Evolutionary conservation across 2,329 filamentous ascomycete genomes (phyloP), one percentile per base, ranked within the genome.

Genomic region (Neocucurbitaria cava): DNA sequence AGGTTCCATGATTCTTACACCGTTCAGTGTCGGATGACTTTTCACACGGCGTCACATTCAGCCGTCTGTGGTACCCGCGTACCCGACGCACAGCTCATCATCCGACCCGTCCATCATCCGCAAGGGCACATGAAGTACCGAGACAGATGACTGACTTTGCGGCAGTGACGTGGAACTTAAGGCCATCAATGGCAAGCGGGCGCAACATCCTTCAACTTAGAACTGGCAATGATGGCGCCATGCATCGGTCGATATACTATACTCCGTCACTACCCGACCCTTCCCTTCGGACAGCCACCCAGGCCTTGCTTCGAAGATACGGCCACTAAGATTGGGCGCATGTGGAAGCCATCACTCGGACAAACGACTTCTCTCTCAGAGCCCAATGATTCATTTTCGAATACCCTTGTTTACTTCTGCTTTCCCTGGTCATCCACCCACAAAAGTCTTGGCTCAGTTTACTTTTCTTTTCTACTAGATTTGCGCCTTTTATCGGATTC

Each of bases 91-190:
- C 59, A 48, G 49, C 28, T 45, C 41, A 42, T 40, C 21, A 46
- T 24, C 48, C 43, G 40, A 54, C 30, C 45, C 33, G 35, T 43
- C 20, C 45, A 41, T 46, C 38, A 18, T 13, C 31, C 8, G 15
- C 31, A n/a, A 35, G 31, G 15, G 31, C 13, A 17, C 8, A 4
- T 17, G 31, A 35, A n/a, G 13, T 35, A 35, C 13, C 31, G 31
- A 35, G 17, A 5, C 31, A 35, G 3, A 15, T 13, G 20, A 35
- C 60, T 68, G 46, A 68, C 39, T 44, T 20, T 21, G 33, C 36
- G 31, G 42, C 65, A 90, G 88, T 75, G 87, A 90, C 63, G 87
- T 91, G 62, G 80, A 89, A 76, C 84, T 91, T 64, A 86, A 89
- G 78, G 82, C 78, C 45, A 85, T 90, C 79, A 82, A 84, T 74